phyloP scores from a whole-genome alignment of 768 basidiomycete genomes.

The Roridomyces roridus region DNA sequence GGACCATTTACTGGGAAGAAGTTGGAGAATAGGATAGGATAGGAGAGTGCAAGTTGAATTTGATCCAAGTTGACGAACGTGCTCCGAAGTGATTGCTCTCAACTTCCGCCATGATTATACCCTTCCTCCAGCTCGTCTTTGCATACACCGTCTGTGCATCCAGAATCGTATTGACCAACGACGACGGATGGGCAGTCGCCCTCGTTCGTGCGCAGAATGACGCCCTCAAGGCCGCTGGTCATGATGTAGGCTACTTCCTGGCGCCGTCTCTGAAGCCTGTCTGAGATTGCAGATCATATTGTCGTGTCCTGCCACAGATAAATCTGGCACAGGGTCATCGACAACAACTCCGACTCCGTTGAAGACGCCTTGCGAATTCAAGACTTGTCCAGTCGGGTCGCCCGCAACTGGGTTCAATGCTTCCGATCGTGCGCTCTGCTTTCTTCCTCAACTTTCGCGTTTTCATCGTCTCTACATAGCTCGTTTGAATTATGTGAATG shows the following conservation, averaged over 20 bases:
- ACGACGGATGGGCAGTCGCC: slow-evolving; percentile 53
- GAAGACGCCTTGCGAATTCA: slow-evolving; percentile 49
- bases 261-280: neutral
- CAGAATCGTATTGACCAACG: slow-evolving; percentile 41
- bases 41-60: too few relatives aligned
- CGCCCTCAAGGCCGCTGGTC: slow-evolving; percentile 44
- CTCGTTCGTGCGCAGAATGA: slow-evolving; percentile 49
- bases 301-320: slow-evolving; percentile 51
- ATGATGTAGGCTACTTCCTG: slow-evolving; percentile 29
- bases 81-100: too few relatives aligned
- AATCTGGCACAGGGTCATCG: slow-evolving; percentile 52
- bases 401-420: slow-evolving; percentile 49
- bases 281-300: slow-evolving; percentile 44
- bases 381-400: slow-evolving; percentile 51
- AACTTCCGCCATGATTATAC: too few relatives aligned
- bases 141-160: too few relatives aligned
- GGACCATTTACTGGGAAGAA: too few relatives aligned
- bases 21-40: too few relatives aligned
- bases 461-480: slow-evolving; percentile 26
- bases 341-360: slow-evolving; percentile 41
- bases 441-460: neutral
- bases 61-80: too few relatives aligned
- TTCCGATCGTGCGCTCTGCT: slow-evolving; percentile 40
- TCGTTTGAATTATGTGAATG: slow-evolving; percentile 43
- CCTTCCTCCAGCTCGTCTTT: too few relatives aligned